Conservation (phyloP, 805 yeast species). For the Saccharomycopsis fermentans region DNA sequence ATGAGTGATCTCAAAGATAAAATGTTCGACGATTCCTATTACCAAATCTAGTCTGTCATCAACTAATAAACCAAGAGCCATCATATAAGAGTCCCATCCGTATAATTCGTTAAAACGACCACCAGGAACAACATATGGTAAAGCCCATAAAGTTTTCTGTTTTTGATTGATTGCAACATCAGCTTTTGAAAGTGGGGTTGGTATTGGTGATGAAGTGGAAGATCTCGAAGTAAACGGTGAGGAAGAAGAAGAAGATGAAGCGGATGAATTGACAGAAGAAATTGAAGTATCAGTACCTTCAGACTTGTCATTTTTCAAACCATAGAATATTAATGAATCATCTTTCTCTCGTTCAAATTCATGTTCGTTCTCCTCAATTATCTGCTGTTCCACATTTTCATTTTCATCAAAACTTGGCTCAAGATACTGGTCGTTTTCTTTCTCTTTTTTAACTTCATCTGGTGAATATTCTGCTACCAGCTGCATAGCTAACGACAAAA, state of each 20-base stretch:
- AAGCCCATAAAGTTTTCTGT: constrained; percentile 39
- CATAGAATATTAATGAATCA: background rate
- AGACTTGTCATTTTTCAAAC: background rate
- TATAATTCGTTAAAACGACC: constrained; percentile 94
- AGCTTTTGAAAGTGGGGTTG: background rate
- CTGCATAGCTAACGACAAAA: constrained; percentile 69
- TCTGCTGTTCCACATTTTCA: background rate
- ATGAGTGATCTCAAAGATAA: constrained; percentile 78
- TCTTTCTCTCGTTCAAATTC: background rate
- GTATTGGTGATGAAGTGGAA: background rate
- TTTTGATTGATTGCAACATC: background rate
- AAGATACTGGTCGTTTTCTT: background rate
- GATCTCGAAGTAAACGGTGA: background rate
- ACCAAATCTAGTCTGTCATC: constrained; percentile 63
- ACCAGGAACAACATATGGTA: constrained; percentile 95
- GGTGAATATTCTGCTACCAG: constrained; percentile 16
- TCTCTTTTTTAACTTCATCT: background rate
- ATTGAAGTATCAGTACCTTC: background rate
- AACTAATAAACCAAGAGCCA: constrained; percentile 67
- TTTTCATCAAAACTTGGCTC: background rate
- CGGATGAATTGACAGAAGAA: background rate
- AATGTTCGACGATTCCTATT: constrained; percentile 84
- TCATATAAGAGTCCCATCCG: constrained; percentile 98
- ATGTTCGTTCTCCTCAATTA: background rate
- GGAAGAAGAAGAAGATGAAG: background rate